Conservation (phyloP, 1,284 basidiomycete species). For the Leccinum pachyderme region DNA sequence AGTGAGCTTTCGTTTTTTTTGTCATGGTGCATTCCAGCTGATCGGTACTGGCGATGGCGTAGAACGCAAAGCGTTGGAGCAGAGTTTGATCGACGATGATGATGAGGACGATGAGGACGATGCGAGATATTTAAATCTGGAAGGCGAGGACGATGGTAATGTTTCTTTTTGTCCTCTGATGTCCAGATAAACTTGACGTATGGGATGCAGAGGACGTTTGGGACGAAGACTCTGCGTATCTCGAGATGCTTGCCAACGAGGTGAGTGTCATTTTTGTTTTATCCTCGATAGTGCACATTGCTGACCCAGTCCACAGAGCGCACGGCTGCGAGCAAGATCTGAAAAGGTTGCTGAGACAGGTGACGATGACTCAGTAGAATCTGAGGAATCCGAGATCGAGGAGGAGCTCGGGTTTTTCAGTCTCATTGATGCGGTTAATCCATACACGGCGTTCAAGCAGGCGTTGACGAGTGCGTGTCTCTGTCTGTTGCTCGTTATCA, state of each 20-base stretch:
- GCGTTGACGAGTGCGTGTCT: constrained; percentile 59
- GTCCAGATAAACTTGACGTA: constrained; percentile 3
- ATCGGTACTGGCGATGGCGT: background rate
- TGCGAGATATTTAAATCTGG: constrained; percentile 58
- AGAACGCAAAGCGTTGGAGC: constrained; percentile 69
- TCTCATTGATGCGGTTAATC: constrained; percentile 70
- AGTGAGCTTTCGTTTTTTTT: constrained; percentile 38
- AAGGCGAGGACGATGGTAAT: constrained; percentile 65
- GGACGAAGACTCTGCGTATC: constrained; percentile 81
- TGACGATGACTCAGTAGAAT: constrained; percentile 49
- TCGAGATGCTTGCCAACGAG: constrained; percentile 80
- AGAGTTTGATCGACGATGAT: constrained; percentile 54
- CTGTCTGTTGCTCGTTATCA: background rate
- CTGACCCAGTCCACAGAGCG: constrained; percentile 44
- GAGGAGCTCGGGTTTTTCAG: constrained; percentile 82
- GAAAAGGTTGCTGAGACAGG: constrained; percentile 40
- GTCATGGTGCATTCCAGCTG: background rate
- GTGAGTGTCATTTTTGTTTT: constrained; percentile 32
- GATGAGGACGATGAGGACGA: constrained; percentile 64
- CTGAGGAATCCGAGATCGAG: constrained; percentile 57
- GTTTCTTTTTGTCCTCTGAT: background rate
- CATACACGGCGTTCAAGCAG: constrained; percentile 71
- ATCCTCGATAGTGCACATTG: background rate
- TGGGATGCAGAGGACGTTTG: constrained; percentile 65
- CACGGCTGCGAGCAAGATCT: constrained; percentile 62